Percentiles rank a stretch among this genome's conserved stretches.
Conservation (phyloP, 352 stramenopile species). For the Aphanomyces cochlioides region DNA sequence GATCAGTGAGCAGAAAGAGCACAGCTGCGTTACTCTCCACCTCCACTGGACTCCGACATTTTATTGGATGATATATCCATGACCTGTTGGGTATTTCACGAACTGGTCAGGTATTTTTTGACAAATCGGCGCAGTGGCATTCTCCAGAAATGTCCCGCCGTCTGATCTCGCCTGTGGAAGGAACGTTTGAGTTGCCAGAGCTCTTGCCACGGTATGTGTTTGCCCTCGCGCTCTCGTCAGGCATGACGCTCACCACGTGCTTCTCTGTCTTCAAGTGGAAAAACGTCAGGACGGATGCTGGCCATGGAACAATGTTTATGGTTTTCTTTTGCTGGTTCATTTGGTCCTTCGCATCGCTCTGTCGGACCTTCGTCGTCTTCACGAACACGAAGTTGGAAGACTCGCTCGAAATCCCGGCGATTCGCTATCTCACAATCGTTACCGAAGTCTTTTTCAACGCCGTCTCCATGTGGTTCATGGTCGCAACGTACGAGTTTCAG, state of each 20-base stretch:
- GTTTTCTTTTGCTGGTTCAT: slow-evolving; percentile 22
- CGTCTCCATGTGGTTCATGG: slow-evolving; percentile 22
- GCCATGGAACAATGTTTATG: slow-evolving; percentile 29
- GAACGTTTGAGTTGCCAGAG: background rate
- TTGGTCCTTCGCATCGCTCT: slow-evolving; percentile 11
- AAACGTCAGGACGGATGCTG: slow-evolving; percentile 3
- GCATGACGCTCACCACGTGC: slow-evolving; percentile 15
- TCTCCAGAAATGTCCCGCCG: background rate
- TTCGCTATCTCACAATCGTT: background rate
- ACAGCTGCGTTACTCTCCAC: too few relatives aligned
- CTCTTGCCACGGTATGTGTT: slow-evolving; percentile 14
- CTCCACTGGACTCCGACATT: too few relatives aligned
- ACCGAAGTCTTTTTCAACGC: slow-evolving; percentile 17
- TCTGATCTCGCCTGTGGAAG: background rate
- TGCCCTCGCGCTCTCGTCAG: slow-evolving; percentile 11
- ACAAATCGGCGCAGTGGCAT: too few relatives aligned
- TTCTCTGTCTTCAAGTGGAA: slow-evolving; percentile 28
- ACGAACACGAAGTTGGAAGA: background rate
- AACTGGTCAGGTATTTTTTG: too few relatives aligned
- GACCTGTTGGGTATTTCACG: too few relatives aligned
- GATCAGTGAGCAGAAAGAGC: too few relatives aligned
- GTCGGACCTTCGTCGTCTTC: slow-evolving; percentile 9
- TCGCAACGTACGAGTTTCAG: slow-evolving; percentile 21
- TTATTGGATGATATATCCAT: too few relatives aligned
- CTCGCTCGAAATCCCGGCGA: background rate